These are phyloP conservation scores for Aspergillus asperescens DNA, from an alignment of 495 filamentous ascomycete genomes.

Conservation along the genomic window DNA sequence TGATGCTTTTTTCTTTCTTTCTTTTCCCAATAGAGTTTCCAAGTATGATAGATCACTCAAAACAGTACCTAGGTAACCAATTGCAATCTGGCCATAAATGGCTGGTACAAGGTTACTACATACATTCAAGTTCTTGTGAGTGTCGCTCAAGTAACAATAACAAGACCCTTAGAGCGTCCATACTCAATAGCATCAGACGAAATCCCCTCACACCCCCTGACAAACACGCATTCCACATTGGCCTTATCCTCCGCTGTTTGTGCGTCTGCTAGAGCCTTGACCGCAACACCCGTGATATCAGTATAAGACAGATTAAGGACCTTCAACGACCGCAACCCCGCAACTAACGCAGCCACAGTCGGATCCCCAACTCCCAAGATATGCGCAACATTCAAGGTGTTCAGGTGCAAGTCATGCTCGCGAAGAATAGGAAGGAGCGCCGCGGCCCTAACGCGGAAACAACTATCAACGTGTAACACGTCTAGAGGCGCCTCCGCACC, in stretches of 20 bases:
- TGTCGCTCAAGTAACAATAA: slow-evolving; percentile 26
- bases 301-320: slow-evolving; percentile 34
- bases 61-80: no score
- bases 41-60: no score
- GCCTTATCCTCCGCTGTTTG: background rate
- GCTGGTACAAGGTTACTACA: no score
- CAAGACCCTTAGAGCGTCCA: slow-evolving; percentile 29
- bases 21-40: no score
- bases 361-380: slow-evolving; percentile 23
- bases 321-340: slow-evolving; percentile 22
- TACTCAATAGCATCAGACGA: slow-evolving; percentile 38
- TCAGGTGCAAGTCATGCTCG: slow-evolving; percentile 18
- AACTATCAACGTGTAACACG: slow-evolving; percentile 28
- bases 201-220: slow-evolving; percentile 29
- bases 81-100: no score
- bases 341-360: slow-evolving; percentile 11
- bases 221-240: slow-evolving; percentile 20
- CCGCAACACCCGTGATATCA: slow-evolving; percentile 28
- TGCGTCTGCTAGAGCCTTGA: slow-evolving; percentile 31
- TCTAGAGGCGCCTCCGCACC: slow-evolving; percentile 23
- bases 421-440: slow-evolving; percentile 7
- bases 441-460: slow-evolving; percentile 16
- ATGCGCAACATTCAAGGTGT: slow-evolving; percentile 28
- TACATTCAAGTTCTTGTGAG: no score
- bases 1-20: background rate